Evolutionary conservation across 345 rosid species (phyloP).

Genomic region (Linum lewisii): DNA sequence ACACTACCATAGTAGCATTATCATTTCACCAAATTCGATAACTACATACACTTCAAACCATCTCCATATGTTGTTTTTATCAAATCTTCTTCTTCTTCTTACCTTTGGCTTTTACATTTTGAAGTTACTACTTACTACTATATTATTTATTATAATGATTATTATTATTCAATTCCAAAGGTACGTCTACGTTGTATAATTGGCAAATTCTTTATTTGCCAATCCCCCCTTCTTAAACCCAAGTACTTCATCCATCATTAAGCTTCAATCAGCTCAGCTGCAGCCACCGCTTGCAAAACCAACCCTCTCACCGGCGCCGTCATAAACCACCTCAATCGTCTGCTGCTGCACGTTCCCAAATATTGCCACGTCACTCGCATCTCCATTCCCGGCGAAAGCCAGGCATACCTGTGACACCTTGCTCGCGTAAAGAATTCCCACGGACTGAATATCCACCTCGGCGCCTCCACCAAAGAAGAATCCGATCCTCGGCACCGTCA

Average conservation of each 20-base stretch:
- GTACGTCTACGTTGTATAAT: too few species aligned
- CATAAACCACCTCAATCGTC: constrained; percentile 65
- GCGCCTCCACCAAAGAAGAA: constrained; percentile 39
- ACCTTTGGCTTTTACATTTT: not conserved
- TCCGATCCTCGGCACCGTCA: constrained; percentile 38
- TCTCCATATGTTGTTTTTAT: too few species aligned
- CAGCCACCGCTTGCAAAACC: constrained; percentile 66
- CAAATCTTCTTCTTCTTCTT: not conserved
- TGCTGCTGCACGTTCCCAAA: constrained; percentile 72
- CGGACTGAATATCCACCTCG: constrained; percentile 30
- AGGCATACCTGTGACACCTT: constrained; percentile 53
- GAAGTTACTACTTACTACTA: too few species aligned
- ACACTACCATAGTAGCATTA: too few species aligned
- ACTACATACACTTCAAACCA: too few species aligned
- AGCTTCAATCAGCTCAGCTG: constrained; percentile 16
- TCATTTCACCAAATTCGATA: too few species aligned
- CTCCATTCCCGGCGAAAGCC: constrained; percentile 64
- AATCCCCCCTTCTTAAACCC: too few species aligned
- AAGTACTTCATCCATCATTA: too few species aligned
- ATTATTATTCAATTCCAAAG: too few species aligned
- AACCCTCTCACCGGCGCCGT: constrained; percentile 42
- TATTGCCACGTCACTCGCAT: constrained; percentile 35
- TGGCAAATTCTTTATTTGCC: too few species aligned
- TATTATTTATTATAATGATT: too few species aligned
- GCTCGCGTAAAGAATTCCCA: constrained; percentile 38